Evolutionary conservation across 73 alveolate genomes (phyloP).

Genomic region (Breviolum minutum): DNA sequence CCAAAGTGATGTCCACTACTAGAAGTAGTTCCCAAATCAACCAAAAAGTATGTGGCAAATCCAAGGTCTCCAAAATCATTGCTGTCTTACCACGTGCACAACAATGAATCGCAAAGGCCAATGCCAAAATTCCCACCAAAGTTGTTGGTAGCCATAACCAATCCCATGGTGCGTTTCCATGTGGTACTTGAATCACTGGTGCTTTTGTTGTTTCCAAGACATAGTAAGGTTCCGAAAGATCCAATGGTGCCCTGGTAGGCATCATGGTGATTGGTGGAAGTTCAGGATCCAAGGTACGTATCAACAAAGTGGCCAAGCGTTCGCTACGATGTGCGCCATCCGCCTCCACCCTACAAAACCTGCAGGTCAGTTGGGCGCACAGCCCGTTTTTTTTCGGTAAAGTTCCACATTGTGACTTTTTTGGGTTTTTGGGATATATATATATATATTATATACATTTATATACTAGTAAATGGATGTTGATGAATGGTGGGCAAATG

Average conservation of each 20-base stretch:
- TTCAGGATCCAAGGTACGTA: slow-evolving; percentile 51
- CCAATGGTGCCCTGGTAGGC: slow-evolving; percentile 80
- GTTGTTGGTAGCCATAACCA: slow-evolving; percentile 14
- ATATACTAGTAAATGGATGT: no score
- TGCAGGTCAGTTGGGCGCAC: neutral
- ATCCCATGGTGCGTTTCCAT: slow-evolving; percentile 45
- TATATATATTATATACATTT: no score
- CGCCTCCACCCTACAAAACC: slow-evolving; percentile 64
- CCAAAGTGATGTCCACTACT: slow-evolving; percentile 33
- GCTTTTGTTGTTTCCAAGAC: slow-evolving; percentile 9
- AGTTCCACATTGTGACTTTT: neutral
- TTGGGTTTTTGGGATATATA: neutral
- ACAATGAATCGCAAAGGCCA: neutral
- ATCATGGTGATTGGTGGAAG: slow-evolving; percentile 51
- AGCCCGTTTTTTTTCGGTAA: no score
- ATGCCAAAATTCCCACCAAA: neutral
- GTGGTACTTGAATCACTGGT: neutral
- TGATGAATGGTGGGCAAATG: no score
- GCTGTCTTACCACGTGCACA: slow-evolving; percentile 4
- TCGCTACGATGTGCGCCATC: slow-evolving; percentile 20
- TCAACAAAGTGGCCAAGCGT: slow-evolving; percentile 32
- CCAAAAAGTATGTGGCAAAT: slow-evolving; percentile 84
- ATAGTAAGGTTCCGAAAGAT: slow-evolving; percentile 19
- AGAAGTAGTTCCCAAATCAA: slow-evolving; percentile 65
- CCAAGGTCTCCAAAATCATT: slow-evolving; percentile 1